Evolutionary conservation across 768 basidiomycete genomes (phyloP).

Genomic region (Cystobasidium ongulense): DNA sequence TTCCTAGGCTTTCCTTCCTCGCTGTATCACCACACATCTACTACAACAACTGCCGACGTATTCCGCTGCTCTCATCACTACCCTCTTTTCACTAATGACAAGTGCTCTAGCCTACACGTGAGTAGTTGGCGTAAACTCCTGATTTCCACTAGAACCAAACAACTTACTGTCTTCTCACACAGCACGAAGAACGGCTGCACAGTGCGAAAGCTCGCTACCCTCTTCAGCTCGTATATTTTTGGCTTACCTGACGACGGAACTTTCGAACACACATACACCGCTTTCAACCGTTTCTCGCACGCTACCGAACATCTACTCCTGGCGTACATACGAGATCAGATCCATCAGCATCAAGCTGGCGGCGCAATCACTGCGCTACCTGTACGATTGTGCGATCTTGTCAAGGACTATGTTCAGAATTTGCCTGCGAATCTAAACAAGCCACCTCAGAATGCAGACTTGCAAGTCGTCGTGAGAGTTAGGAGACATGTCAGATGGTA

Average conservation of each 20-base stretch:
- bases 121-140: neutral
- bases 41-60: constrained; percentile 50
- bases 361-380: constrained; percentile 56
- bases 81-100: constrained; percentile 52
- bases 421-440: constrained; percentile 56
- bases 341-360: constrained; percentile 45
- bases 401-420: constrained; percentile 77
- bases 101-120: constrained; percentile 27
- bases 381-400: constrained; percentile 79
- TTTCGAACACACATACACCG: constrained; percentile 56
- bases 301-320: constrained; percentile 92
- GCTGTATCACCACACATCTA: constrained; percentile 61
- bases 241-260: constrained; percentile 53
- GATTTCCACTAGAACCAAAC: constrained; percentile 8
- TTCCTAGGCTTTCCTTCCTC: constrained; percentile 56
- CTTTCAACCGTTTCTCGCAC: constrained; percentile 70
- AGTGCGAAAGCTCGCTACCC: constrained; percentile 75
- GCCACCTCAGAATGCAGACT: constrained; percentile 54
- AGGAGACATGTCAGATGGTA: constrained; percentile 79
- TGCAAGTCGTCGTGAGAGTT: constrained; percentile 67
- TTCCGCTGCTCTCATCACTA: constrained; percentile 52
- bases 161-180: constrained; percentile 63
- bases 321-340: constrained; percentile 66
- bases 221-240: constrained; percentile 62
- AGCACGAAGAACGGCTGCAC: constrained; percentile 79